phyloP scores from a whole-genome alignment of 2,329 filamentous ascomycete species.

The Fusarium tjaetaba region DNA sequence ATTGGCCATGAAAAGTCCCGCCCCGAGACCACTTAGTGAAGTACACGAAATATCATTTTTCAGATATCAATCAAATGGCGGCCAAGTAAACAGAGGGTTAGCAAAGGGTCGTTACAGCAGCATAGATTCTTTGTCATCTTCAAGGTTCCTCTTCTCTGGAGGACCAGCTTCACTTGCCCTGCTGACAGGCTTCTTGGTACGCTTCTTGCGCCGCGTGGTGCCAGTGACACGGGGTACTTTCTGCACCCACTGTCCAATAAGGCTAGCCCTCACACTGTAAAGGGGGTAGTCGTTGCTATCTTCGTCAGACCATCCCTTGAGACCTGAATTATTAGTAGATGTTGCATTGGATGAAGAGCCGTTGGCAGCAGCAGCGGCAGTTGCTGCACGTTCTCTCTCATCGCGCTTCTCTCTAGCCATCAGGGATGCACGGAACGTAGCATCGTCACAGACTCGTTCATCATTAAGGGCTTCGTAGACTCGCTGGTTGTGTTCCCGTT shows the following conservation, averaged over 20 bases:
- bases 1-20: background rate
- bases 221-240: slow-evolving; percentile 61
- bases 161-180: slow-evolving; percentile 10
- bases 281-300: slow-evolving; percentile 76
- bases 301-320: slow-evolving; percentile 70
- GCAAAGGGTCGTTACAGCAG: background rate
- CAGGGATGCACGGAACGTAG: slow-evolving; percentile 71
- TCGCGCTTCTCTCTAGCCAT: slow-evolving; percentile 67
- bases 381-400: slow-evolving; percentile 52
- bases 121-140: background rate
- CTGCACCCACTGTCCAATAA: slow-evolving; percentile 75
- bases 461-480: slow-evolving; percentile 75
- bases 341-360: background rate
- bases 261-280: slow-evolving; percentile 73
- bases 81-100: background rate
- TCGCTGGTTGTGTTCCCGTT: slow-evolving; percentile 71
- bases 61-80: background rate
- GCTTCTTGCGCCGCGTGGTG: slow-evolving; percentile 53
- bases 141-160: slow-evolving; percentile 17
- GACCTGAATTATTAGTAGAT: slow-evolving; percentile 8
- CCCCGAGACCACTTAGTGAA: background rate
- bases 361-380: background rate
- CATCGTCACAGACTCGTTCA: slow-evolving; percentile 74
- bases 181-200: slow-evolving; percentile 37
- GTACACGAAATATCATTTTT: background rate